These are phyloP conservation scores for Huiozyma naganishii DNA, from an alignment of 805 yeast species.

Conservation along the genomic window DNA sequence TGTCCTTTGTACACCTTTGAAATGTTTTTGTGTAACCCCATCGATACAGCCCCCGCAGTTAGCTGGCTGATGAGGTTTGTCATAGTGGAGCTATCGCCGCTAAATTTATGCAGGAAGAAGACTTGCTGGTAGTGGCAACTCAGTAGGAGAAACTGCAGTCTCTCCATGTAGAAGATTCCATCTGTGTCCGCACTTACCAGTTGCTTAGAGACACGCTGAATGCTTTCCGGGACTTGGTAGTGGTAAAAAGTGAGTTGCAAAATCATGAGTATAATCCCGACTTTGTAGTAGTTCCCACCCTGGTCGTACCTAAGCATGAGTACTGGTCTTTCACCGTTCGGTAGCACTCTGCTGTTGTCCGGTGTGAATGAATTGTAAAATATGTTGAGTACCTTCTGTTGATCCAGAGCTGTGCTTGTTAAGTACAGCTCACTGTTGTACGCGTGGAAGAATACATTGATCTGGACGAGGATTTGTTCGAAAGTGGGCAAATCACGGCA, in stretches of 20 bases:
- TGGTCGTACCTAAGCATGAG: constrained; percentile 3
- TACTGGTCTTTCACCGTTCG: constrained; percentile 5
- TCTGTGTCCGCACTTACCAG: constrained; percentile 19
- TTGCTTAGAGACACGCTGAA: constrained; percentile 12
- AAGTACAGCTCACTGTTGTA: constrained; percentile 8
- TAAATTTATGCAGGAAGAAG: constrained; percentile 14
- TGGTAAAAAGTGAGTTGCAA: constrained; percentile 10
- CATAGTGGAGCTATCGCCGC: constrained; percentile 8
- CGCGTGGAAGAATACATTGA: constrained; percentile 10
- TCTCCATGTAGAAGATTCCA: constrained; percentile 20
- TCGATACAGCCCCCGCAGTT: constrained; percentile 9
- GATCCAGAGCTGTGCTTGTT: constrained; percentile 10
- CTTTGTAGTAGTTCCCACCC: constrained; percentile 18
- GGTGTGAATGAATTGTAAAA: constrained; percentile 9
- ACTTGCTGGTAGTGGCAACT: constrained; percentile 3
- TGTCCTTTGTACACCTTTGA: constrained; percentile 7
- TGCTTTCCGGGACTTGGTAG: constrained; percentile 9
- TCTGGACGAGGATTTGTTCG: constrained; percentile 6
- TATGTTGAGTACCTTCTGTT: constrained; percentile 14
- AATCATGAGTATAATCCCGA: constrained; percentile 20
- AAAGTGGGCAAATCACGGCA: constrained; percentile 13
- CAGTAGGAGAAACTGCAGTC: constrained; percentile 18
- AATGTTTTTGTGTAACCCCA: constrained; percentile 20
- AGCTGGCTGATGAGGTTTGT: constrained; percentile 9
- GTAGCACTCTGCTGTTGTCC: constrained; percentile 1